Evolutionary conservation across 495 filamentous ascomycete genomes (phyloP).

Genomic region (Terfezia boudieri): DNA sequence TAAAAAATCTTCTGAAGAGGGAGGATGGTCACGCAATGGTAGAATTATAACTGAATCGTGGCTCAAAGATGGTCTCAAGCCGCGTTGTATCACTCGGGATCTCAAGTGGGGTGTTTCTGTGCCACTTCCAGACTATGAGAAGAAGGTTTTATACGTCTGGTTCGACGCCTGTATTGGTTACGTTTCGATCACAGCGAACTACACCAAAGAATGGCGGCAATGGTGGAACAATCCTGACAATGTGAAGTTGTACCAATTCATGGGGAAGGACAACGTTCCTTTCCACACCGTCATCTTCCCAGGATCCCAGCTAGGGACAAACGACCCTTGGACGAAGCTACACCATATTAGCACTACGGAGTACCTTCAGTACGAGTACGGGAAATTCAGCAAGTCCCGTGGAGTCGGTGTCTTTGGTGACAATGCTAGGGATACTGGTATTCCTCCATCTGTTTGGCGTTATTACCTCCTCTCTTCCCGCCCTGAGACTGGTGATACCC

Average conservation of each 20-base stretch:
- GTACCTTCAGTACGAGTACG: slow-evolving; percentile 87
- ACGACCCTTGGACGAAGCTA: slow-evolving; percentile 74
- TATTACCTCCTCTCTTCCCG: slow-evolving; percentile 79
- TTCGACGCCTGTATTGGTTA: slow-evolving; percentile 97
- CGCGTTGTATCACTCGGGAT: slow-evolving; percentile 77
- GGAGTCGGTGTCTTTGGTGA: slow-evolving; percentile 80
- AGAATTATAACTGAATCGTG: slow-evolving; percentile 48
- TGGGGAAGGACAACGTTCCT: slow-evolving; percentile 93
- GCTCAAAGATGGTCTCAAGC: slow-evolving; percentile 61
- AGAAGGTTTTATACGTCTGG: slow-evolving; percentile 93
- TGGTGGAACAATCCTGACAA: slow-evolving; percentile 83
- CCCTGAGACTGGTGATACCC: slow-evolving; percentile 70
- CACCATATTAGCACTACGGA: slow-evolving; percentile 79
- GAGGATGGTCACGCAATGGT: slow-evolving; percentile 59
- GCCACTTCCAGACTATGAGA: slow-evolving; percentile 39
- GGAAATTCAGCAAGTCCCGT: slow-evolving; percentile 88
- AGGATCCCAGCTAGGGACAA: slow-evolving; percentile 60
- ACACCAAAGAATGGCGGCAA: slow-evolving; percentile 74
- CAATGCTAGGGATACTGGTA: slow-evolving; percentile 69
- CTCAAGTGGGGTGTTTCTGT: slow-evolving; percentile 71
- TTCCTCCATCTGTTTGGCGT: slow-evolving; percentile 70
- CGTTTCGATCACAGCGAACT: slow-evolving; percentile 80
- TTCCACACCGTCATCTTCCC: slow-evolving; percentile 94
- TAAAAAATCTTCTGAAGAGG: slow-evolving; percentile 32
- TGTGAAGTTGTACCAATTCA: slow-evolving; percentile 85